Evolutionary conservation across 2,329 filamentous ascomycete species (phyloP).

Genomic region (Botrytis fragariae): DNA sequence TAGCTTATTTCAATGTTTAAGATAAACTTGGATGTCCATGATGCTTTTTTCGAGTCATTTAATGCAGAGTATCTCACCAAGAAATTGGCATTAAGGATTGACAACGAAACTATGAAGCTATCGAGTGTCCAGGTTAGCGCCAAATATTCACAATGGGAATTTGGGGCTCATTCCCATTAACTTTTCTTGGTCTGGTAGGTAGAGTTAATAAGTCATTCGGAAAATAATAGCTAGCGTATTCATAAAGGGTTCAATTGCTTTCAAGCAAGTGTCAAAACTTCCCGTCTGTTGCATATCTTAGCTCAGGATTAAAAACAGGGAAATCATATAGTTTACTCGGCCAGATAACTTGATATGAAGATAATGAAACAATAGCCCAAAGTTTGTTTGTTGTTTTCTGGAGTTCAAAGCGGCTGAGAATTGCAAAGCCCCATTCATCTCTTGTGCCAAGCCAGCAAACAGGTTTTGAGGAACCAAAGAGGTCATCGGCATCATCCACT

Average conservation of each 20-base stretch:
- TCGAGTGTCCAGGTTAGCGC: background rate
- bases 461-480: conserved; percentile 12
- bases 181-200: background rate
- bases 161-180: background rate
- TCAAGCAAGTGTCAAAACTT: background rate
- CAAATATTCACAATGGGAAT: background rate
- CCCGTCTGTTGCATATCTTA: conserved; percentile 9
- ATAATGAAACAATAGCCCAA: background rate
- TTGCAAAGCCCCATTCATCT: background rate
- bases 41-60: background rate
- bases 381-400: background rate
- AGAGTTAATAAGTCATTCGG: background rate
- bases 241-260: background rate
- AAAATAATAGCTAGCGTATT: background rate
- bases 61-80: background rate
- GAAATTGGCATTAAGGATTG: background rate
- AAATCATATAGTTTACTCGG: background rate
- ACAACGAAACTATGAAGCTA: background rate
- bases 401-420: conserved; percentile 2
- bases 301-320: background rate
- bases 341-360: background rate
- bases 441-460: conserved; percentile 11
- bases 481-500: conserved; percentile 2
- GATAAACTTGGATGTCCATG: background rate
- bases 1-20: background rate